Conservation (phyloP, 495 filamentous ascomycete genomes). For the Tuber brumale region DNA sequence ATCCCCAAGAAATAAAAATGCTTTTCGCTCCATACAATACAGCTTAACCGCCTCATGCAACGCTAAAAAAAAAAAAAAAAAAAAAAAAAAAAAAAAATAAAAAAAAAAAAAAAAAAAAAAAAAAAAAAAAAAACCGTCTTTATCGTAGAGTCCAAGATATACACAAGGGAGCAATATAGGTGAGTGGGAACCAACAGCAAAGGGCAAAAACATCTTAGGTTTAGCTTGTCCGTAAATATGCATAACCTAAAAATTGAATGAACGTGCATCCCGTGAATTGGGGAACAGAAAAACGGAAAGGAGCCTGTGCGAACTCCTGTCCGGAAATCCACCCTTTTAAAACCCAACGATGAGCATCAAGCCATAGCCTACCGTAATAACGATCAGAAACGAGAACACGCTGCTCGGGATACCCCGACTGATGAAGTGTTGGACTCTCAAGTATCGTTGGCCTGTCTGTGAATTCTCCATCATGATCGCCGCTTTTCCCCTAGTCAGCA, state of each 20-base stretch:
- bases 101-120: not conserved
- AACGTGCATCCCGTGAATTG: not conserved
- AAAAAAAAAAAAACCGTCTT: not conserved
- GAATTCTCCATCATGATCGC: conserved; percentile 99
- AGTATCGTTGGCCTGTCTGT: conserved; percentile 81
- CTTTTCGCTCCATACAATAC: not conserved
- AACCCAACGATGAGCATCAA: conserved; percentile 75
- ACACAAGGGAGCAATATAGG: not conserved
- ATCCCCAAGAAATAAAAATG: not conserved
- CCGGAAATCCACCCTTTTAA: conserved; percentile 43
- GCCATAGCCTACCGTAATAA: conserved; percentile 79
- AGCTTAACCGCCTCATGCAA: not conserved
- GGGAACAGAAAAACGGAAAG: not conserved
- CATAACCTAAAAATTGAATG: not conserved
- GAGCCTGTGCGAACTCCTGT: conserved; percentile 2
- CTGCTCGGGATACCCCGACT: conserved; percentile 80
- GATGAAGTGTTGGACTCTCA: conserved; percentile 90
- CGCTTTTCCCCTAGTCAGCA: conserved; percentile 48
- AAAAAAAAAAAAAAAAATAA: not conserved
- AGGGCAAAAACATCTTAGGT: not conserved
- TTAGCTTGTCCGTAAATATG: not conserved
- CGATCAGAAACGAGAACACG: conserved; percentile 70
- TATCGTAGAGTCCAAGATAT: not conserved
- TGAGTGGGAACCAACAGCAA: not conserved
- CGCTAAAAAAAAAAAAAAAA: not conserved